A percentile compares a stretch with the other conserved stretches of the same genome.
These are phyloP conservation scores for Lomentospora prolificans DNA, from an alignment of 2,329 filamentous ascomycete species.

Conservation along the genomic window DNA sequence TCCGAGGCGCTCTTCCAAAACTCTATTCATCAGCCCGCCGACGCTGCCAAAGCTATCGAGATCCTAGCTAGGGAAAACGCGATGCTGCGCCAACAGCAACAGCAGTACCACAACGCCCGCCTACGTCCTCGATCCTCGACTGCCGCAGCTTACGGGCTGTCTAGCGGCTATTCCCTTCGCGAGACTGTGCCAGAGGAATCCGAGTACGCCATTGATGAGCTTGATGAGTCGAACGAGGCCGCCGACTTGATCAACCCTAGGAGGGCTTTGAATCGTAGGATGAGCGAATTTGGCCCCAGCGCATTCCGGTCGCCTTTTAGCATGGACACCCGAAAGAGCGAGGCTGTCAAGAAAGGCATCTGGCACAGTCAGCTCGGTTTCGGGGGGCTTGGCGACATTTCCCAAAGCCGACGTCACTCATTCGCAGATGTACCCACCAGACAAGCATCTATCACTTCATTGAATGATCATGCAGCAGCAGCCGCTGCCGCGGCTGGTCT, in stretches of 20 bases:
- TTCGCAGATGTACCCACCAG: slow-evolving; percentile 61
- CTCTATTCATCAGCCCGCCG: slow-evolving; percentile 35
- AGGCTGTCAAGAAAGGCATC: slow-evolving; percentile 56
- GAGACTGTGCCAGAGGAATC: slow-evolving; percentile 54
- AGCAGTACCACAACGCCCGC: slow-evolving; percentile 44
- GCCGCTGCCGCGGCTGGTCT: slow-evolving; percentile 26
- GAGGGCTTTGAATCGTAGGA: slow-evolving; percentile 37
- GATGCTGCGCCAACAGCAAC: slow-evolving; percentile 45
- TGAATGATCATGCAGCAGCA: slow-evolving; percentile 37
- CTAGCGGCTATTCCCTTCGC: slow-evolving; percentile 49
- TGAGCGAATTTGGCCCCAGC: slow-evolving; percentile 45
- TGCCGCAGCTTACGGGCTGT: slow-evolving; percentile 38
- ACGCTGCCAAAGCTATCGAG: slow-evolving; percentile 56
- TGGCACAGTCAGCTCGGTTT: slow-evolving; percentile 68
- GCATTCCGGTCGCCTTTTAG: slow-evolving; percentile 37
- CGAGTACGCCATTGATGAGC: slow-evolving; percentile 63
- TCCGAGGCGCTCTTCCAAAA: slow-evolving; percentile 29
- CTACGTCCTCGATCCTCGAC: slow-evolving; percentile 50
- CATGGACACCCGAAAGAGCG: slow-evolving; percentile 52
- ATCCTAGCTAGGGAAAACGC: slow-evolving; percentile 53
- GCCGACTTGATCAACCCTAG: slow-evolving; percentile 26
- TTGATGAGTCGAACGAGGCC: slow-evolving; percentile 46
- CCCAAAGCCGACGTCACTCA: slow-evolving; percentile 70
- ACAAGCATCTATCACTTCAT: slow-evolving; percentile 53
- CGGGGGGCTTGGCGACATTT: slow-evolving; percentile 48